Percentiles rank a stretch among this genome's conserved stretches.
Evolutionary conservation across 192 early-diverging fungal genomes (phyloP).

Genomic region (Chytriomyces hyalinus): DNA sequence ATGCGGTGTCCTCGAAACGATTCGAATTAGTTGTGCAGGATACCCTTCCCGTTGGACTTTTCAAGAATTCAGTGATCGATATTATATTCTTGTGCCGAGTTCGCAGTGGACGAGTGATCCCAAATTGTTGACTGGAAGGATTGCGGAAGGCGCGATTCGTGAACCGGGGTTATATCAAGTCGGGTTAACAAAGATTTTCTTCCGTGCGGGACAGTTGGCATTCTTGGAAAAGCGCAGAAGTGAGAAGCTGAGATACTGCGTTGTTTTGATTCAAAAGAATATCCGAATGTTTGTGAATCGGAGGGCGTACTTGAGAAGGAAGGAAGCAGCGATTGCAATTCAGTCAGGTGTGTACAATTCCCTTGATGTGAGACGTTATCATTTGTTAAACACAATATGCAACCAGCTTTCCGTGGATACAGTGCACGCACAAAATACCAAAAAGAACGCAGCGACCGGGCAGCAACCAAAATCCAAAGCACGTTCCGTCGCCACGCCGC

Average conservation of each 20-base stretch:
- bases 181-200: conserved; percentile 96
- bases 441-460: conserved; percentile 59
- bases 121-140: conserved; percentile 47
- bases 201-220: conserved; percentile 94
- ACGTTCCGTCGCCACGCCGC: conserved; percentile 69
- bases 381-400: conserved; percentile 28
- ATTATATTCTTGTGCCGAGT: conserved; percentile 61
- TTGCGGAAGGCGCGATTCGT: conserved; percentile 68
- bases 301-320: conserved; percentile 40
- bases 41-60: conserved; percentile 92
- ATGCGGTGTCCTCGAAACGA: conserved; percentile 99
- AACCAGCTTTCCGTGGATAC: conserved; percentile 56
- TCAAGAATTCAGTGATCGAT: conserved; percentile 90
- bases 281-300: conserved; percentile 71
- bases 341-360: conserved; percentile 49
- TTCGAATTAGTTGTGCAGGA: conserved; percentile 96
- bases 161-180: conserved; percentile 90
- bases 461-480: conserved; percentile 74
- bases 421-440: conserved; percentile 69
- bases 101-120: conserved; percentile 63
- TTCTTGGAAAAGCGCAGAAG: conserved; percentile 88
- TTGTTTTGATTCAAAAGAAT: conserved; percentile 89
- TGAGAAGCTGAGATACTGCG: conserved; percentile 79
- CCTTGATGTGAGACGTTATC: conserved; percentile 30
- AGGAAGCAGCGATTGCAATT: conserved; percentile 60